Evolutionary conservation across 495 filamentous ascomycete species (phyloP).

Genomic region (Pyrenula massariospora): DNA sequence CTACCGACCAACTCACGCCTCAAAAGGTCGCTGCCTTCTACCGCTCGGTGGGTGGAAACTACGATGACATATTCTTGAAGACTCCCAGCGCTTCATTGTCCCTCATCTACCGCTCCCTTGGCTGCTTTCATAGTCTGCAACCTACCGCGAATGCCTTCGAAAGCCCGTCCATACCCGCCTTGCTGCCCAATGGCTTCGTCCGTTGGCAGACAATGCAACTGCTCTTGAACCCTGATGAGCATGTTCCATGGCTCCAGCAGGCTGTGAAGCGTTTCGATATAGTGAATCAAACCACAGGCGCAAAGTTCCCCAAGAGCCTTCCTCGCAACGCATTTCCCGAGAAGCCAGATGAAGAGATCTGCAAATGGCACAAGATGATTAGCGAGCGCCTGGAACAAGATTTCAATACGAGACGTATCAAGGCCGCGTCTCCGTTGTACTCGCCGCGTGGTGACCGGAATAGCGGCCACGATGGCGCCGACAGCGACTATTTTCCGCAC

Average conservation of each 20-base stretch:
- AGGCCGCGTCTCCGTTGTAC: neutral
- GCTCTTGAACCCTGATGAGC: constrained; percentile 76
- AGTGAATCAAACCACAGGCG: constrained; percentile 51
- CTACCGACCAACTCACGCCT: constrained; percentile 57
- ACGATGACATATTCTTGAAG: constrained; percentile 74
- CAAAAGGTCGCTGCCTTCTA: constrained; percentile 83
- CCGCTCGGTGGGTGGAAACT: constrained; percentile 76
- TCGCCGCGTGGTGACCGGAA: neutral
- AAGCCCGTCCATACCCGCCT: constrained; percentile 64
- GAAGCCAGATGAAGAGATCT: constrained; percentile 63
- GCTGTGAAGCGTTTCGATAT: constrained; percentile 70
- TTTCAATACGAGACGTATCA: constrained; percentile 10
- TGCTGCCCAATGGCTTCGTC: constrained; percentile 75
- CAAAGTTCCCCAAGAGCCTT: constrained; percentile 66
- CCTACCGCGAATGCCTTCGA: constrained; percentile 60
- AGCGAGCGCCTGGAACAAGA: constrained; percentile 28
- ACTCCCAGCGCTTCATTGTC: constrained; percentile 66
- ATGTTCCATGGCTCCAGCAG: constrained; percentile 71
- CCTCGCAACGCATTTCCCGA: constrained; percentile 67
- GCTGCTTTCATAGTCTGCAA: constrained; percentile 72
- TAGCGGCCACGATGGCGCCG: neutral
- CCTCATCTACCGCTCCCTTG: constrained; percentile 83
- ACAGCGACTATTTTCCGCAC: neutral
- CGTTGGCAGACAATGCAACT: constrained; percentile 92
- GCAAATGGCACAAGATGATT: constrained; percentile 72